Conservation (phyloP, 2,329 filamentous ascomycete genomes). For the Coniochaeta hoffmannii region DNA sequence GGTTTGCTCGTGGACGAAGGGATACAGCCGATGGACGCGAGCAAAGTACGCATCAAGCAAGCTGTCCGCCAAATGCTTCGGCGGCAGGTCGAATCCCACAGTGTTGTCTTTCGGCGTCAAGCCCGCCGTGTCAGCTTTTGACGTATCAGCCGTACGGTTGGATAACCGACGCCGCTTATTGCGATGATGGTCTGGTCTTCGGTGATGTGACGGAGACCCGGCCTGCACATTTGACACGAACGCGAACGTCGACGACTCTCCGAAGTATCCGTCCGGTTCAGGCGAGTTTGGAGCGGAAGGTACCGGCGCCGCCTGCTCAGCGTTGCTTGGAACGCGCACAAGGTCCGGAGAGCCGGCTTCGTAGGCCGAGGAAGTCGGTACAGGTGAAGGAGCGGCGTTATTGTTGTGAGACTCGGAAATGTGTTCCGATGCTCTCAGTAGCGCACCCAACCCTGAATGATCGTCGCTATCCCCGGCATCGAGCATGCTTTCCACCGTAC, state of each 20-base stretch:
- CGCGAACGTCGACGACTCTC: slow-evolving; percentile 8
- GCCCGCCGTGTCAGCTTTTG: not conserved
- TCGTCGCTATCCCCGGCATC: not conserved
- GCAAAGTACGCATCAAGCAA: slow-evolving; percentile 7
- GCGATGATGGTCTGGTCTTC: not conserved
- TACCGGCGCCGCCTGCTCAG: not conserved
- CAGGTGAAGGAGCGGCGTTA: not conserved
- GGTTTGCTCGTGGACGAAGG: slow-evolving; percentile 6
- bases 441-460: not conserved
- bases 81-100: slow-evolving; percentile 3
- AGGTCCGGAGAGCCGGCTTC: not conserved
- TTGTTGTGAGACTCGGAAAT: not conserved
- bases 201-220: not conserved
- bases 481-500: not conserved
- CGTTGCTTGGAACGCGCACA: not conserved
- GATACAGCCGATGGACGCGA: slow-evolving; percentile 7
- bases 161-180: slow-evolving; percentile 5
- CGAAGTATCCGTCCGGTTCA: slow-evolving; percentile 8
- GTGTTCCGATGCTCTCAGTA: slow-evolving; percentile 2
- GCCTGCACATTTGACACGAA: slow-evolving; percentile 7
- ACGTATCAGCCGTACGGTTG: not conserved
- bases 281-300: slow-evolving; percentile 3
- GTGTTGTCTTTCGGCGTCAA: not conserved
- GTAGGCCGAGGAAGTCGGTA: not conserved
- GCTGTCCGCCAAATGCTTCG: slow-evolving; percentile 4